Base-by-base conservation (phyloP, 805 yeast genomes). In the Nematodospora valgi region DNA sequence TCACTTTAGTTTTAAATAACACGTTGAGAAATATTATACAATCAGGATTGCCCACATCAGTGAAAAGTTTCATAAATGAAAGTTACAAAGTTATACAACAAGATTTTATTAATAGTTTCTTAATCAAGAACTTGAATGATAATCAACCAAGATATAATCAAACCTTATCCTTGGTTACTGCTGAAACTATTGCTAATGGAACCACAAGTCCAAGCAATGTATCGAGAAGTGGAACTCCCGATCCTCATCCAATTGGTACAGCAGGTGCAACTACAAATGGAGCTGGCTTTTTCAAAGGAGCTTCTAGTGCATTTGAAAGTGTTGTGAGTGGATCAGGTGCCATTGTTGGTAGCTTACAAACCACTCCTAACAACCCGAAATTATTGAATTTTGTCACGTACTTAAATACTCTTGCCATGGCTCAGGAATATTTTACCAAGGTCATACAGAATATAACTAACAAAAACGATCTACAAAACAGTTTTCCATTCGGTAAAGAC, bases 381-480 rank as follows among this genome's bases (percentile, higher is more conserved):
- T 55, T 85, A 11, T 70, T 76, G 21, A 75, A 74, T 11, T 88
- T 78, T 51, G 60, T 87, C 26, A 62, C 85, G 1, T 75, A 82
- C 39, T 62, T 88, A 40, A 89, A 91, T 57, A 80, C 94, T 2
- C 64, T 88, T 4, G 77, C 82, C 8, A 60, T 80, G 27, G 79
- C 84, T 16, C 70, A 74, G 15, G 68, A 64, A 6, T 84, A 86
- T 49, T 65, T 84, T 22, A 54, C 59, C 9, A 76, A 74, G 38
- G 58, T 86, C 24, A 45, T 79, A 7, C 59, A 55, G n/a, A 72
- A 74, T 30, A 43, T 75, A 24, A 51, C 51, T 3, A 48, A 45
- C 27, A 49, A 53, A 27, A 40, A 45, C 7, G 48, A 49, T 34
- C 46, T 65, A 29, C 43, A 42, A 17, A 43, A 43, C 34, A 42